A percentile compares a stretch with the other conserved stretches of the same genome.
Conservation (phyloP, 768 basidiomycete genomes). For the Trametes punicea region DNA sequence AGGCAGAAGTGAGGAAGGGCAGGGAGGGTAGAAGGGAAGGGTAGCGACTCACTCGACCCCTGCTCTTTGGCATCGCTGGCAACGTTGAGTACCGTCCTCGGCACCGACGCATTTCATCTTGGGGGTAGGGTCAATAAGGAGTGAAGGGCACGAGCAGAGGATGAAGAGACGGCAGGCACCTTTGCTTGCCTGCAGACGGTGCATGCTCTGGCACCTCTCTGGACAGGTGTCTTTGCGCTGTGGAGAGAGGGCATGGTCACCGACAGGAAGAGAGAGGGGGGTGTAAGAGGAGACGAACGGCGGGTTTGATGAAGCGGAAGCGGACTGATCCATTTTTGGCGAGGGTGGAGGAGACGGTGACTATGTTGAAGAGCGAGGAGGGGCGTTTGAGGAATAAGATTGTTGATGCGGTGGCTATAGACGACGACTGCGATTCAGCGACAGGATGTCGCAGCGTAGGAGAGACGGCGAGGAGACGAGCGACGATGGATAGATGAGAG, state of each 20-base stretch:
- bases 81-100: conserved; percentile 76
- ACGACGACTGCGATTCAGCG: background rate
- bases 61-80: conserved; percentile 81
- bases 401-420: background rate
- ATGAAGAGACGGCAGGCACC: conserved; percentile 37
- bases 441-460: background rate
- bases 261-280: background rate
- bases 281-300: background rate
- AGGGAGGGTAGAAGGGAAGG: conserved; percentile 12
- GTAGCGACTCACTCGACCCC: conserved; percentile 59
- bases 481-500: background rate
- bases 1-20: conserved; percentile 8
- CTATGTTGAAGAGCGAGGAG: conserved; percentile 9
- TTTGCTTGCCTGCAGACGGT: conserved; percentile 85
- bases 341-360: conserved; percentile 1
- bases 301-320: background rate
- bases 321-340: conserved; percentile 12
- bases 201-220: conserved; percentile 62
- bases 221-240: conserved; percentile 42
- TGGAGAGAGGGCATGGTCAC: background rate
- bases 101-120: conserved; percentile 93
- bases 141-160: conserved; percentile 17
- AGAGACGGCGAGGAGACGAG: background rate
- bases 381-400: background rate
- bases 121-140: conserved; percentile 1